These are phyloP conservation scores for Pichia norvegensis DNA, from an alignment of 1,139 yeast genomes.

Conservation along the genomic window DNA sequence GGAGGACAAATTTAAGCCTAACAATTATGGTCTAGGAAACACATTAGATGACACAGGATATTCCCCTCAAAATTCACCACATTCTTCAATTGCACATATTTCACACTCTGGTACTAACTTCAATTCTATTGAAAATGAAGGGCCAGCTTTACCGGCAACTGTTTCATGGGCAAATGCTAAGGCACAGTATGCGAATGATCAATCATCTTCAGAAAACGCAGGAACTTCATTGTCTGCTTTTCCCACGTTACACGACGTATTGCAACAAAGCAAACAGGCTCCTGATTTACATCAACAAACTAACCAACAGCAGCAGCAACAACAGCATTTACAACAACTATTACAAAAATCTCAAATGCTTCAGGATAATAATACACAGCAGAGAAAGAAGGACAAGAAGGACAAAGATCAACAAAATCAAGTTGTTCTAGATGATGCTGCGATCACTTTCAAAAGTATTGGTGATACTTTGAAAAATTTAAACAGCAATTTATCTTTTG, in stretches of 20 bases:
- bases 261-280: conserved; percentile 18
- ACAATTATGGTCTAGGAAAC: conserved; percentile 20
- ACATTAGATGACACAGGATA: conserved; percentile 8
- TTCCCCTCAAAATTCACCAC: conserved; percentile 12
- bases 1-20: conserved; percentile 28
- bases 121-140: conserved; percentile 11
- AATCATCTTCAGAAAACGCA: background rate
- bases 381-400: conserved; percentile 24
- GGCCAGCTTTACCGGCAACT: conserved; percentile 46
- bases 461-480: conserved; percentile 23
- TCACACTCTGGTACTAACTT: background rate
- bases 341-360: conserved; percentile 11
- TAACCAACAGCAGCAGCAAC: conserved; percentile 24
- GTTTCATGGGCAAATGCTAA: conserved; percentile 47
- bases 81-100: conserved; percentile 11
- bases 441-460: conserved; percentile 20
- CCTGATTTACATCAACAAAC: conserved; percentile 6
- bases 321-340: conserved; percentile 13
- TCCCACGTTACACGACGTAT: conserved; percentile 66
- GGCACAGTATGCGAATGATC: conserved; percentile 15
- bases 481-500: conserved; percentile 19
- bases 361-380: conserved; percentile 14
- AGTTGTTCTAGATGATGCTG: conserved; percentile 19
- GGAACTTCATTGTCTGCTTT: conserved; percentile 38
- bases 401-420: conserved; percentile 26